Percentiles rank a stretch among this genome's conserved stretches.
Conservation (phyloP, 441 rosid species). For the Populus hybrid region DNA sequence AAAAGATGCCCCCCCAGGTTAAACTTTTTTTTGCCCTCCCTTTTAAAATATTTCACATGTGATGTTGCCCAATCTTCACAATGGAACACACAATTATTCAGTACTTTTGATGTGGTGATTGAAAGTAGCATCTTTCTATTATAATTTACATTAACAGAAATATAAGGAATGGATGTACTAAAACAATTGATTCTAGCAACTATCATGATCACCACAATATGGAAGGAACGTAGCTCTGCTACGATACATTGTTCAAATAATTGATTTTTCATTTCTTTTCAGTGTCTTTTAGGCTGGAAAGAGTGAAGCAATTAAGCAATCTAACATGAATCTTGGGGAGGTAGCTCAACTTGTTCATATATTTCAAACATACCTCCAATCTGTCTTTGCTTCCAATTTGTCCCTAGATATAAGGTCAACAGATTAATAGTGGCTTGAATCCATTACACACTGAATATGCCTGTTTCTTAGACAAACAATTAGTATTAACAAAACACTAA, state of each 20-base stretch:
- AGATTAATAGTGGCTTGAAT: not conserved
- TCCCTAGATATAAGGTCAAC: not conserved
- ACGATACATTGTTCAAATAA: no score
- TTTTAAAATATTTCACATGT: not conserved
- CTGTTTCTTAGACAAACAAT: not conserved
- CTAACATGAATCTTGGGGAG: not conserved
- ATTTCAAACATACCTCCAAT: not conserved
- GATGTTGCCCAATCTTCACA: not conserved
- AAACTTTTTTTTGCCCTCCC: not conserved
- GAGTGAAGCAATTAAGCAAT: not conserved
- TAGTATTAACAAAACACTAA: not conserved
- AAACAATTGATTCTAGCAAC: not conserved
- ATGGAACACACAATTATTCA: not conserved
- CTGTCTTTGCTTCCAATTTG: not conserved
- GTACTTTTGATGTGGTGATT: not conserved
- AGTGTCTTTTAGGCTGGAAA: no score
- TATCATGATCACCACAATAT: not conserved
- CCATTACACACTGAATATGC: not conserved
- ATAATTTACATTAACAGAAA: not conserved
- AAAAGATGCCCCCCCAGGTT: slow-evolving; percentile 51
- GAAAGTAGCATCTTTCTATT: not conserved
- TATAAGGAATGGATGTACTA: not conserved
- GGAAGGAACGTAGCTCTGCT: not conserved
- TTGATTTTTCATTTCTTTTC: not conserved
- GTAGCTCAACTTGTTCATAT: not conserved